These are phyloP conservation scores for Claviceps monticola DNA, from an alignment of 2,329 filamentous ascomycete species.

Conservation along the genomic window DNA sequence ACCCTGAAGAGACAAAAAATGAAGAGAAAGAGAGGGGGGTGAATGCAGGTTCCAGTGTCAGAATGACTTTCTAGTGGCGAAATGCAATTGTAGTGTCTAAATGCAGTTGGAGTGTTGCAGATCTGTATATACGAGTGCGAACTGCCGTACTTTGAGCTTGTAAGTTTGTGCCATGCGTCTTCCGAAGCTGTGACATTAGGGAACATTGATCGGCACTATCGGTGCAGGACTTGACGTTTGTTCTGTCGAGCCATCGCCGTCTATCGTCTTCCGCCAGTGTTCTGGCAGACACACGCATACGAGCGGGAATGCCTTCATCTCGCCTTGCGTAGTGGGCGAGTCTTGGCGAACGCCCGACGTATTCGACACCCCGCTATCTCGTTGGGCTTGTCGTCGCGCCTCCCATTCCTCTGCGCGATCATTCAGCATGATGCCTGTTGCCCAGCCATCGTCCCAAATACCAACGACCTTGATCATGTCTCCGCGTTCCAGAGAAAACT, in stretches of 20 bases:
- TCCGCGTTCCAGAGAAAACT: conserved; percentile 83
- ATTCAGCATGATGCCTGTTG: conserved; percentile 73
- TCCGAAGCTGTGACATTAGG: neutral
- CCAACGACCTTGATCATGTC: conserved; percentile 98
- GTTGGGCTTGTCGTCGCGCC: conserved; percentile 56
- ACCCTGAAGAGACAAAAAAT: neutral
- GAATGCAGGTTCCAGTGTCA: too few relatives aligned
- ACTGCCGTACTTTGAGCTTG: neutral
- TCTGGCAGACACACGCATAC: conserved; percentile 92
- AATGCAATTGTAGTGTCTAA: neutral
- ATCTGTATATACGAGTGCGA: conserved; percentile 2
- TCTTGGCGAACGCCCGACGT: conserved; percentile 48
- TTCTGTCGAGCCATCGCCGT: conserved; percentile 66
- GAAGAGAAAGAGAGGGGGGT: neutral
- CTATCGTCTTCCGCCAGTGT: conserved; percentile 94
- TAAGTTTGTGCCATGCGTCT: neutral
- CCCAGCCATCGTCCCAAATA: conserved; percentile 99
- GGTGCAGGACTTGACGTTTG: conserved; percentile 33
- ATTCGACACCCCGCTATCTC: conserved; percentile 88
- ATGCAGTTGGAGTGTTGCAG: neutral
- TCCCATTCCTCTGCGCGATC: conserved; percentile 87
- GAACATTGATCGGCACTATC: neutral
- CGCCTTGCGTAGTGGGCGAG: conserved; percentile 53
- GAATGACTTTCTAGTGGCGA: too few relatives aligned
- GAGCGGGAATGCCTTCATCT: conserved; percentile 95